phyloP scores from a whole-genome alignment of 768 basidiomycete genomes.

The Tylopilus sp. region DNA sequence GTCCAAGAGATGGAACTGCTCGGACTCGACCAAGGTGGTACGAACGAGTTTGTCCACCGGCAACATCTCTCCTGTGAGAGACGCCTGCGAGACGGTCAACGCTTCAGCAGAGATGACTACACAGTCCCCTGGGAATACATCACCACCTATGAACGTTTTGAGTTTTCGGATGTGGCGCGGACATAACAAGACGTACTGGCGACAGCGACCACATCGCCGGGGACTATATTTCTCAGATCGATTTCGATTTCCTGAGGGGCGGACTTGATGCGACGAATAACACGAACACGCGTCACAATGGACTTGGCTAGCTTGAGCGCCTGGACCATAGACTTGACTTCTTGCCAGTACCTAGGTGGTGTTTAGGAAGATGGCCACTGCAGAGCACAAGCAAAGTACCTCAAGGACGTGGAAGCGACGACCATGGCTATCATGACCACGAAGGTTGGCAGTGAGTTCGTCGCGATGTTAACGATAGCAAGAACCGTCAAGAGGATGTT shows the following conservation, averaged over 20 bases:
- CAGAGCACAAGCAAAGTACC: slow-evolving; percentile 11
- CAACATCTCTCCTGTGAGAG: slow-evolving; percentile 35
- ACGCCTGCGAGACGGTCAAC: slow-evolving; percentile 34
- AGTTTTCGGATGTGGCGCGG: background rate
- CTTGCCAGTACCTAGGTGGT: slow-evolving; percentile 29
- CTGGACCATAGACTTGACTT: slow-evolving; percentile 33
- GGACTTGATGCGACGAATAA: slow-evolving; percentile 25
- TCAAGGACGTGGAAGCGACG: slow-evolving; percentile 31
- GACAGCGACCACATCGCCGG: slow-evolving; percentile 30
- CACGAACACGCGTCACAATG: slow-evolving; percentile 32
- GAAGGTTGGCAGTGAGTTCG: slow-evolving; percentile 31
- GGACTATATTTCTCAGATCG: slow-evolving; percentile 31
- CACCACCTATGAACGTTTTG: slow-evolving; percentile 22
- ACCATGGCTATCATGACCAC: slow-evolving; percentile 35
- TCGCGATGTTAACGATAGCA: slow-evolving; percentile 31
- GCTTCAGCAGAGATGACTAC: slow-evolving; percentile 33
- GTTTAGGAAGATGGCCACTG: background rate
- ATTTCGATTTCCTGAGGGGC: slow-evolving; percentile 27
- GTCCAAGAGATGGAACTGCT: slow-evolving; percentile 28
- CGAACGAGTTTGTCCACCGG: slow-evolving; percentile 32
- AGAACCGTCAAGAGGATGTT: slow-evolving; percentile 32
- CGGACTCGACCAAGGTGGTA: slow-evolving; percentile 11
- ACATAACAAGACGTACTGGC: slow-evolving; percentile 21
- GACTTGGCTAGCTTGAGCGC: slow-evolving; percentile 33
- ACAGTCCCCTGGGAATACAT: slow-evolving; percentile 36